These are phyloP conservation scores for Alternaria alternata DNA, from an alignment of 2,329 filamentous ascomycete species.

Conservation along the genomic window DNA sequence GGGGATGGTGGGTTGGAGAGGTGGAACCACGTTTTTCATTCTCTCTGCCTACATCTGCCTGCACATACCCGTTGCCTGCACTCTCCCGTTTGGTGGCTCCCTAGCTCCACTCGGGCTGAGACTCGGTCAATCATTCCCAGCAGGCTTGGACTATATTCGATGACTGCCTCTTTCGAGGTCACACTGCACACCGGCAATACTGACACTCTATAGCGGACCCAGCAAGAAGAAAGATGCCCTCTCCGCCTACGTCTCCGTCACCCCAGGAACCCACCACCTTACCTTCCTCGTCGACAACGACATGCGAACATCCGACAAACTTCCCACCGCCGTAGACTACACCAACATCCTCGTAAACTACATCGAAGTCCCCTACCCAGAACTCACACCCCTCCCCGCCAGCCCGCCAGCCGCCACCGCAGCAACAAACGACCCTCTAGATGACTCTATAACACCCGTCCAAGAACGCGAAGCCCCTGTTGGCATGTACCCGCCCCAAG, in stretches of 20 bases:
- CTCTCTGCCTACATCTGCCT: too few species aligned
- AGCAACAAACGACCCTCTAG: constrained; percentile 25
- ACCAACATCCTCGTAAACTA: constrained; percentile 99
- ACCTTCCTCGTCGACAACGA: constrained; percentile 95
- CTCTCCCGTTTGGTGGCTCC: too few species aligned
- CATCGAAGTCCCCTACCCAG: constrained; percentile 86
- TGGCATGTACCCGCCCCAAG: constrained; percentile 43
- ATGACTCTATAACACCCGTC: constrained; percentile 31
- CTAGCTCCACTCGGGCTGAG: not conserved
- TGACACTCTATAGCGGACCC: constrained; percentile 48
- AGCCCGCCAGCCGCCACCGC: constrained; percentile 14
- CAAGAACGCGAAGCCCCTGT: constrained; percentile 36
- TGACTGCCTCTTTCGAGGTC: constrained; percentile 24
- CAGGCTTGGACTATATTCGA: not conserved
- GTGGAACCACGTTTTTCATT: too few species aligned
- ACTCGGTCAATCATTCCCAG: too few species aligned
- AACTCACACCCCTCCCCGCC: constrained; percentile 57
- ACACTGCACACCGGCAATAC: constrained; percentile 42
- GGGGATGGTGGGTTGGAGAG: not conserved
- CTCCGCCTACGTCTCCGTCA: constrained; percentile 80
- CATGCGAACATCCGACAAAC: constrained; percentile 85
- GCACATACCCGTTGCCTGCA: too few species aligned
- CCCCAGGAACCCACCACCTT: constrained; percentile 93
- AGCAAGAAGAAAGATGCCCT: constrained; percentile 66
- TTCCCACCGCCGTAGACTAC: constrained; percentile 96